Evolutionary conservation across 495 filamentous ascomycete genomes (phyloP).

Genomic region (Penicillium simplicissimum): DNA sequence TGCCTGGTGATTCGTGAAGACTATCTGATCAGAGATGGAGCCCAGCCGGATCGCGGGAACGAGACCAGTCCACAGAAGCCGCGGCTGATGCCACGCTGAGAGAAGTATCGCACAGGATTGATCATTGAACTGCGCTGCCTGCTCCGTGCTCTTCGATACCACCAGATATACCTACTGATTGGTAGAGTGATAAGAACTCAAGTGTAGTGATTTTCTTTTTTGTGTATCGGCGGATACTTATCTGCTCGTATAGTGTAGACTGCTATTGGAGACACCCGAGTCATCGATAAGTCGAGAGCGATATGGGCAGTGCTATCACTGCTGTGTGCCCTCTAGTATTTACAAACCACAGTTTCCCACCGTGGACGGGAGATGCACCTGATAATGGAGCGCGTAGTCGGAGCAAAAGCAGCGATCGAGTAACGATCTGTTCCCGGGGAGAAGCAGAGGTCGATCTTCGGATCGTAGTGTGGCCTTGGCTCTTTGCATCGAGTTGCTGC

Average conservation of each 20-base stretch:
- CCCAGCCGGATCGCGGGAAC: conserved; percentile 9
- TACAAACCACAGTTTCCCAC: conserved; percentile 2
- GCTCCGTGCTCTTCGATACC: neutral
- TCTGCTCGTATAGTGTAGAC: neutral
- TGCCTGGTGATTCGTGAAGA: conserved; percentile 1
- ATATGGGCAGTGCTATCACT: neutral
- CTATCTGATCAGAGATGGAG: conserved; percentile 25
- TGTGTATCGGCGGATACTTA: neutral
- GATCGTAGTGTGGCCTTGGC: too few relatives aligned
- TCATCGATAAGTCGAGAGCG: neutral
- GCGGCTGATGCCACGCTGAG: neutral
- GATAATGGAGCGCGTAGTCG: conserved; percentile 9
- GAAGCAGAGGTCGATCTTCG: neutral
- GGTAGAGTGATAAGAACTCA: neutral
- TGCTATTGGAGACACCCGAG: neutral
- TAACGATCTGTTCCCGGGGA: conserved; percentile 3
- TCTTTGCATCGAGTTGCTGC: too few relatives aligned
- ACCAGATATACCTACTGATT: neutral
- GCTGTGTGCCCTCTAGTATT: neutral
- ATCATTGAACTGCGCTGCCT: neutral
- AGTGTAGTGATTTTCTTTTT: neutral
- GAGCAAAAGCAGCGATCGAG: conserved; percentile 4
- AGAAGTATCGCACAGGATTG: neutral
- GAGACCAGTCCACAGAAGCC: neutral
- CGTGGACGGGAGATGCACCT: conserved; percentile 18